A percentile compares a stretch with the other conserved stretches of the same genome.
Evolutionary conservation across 345 rosid species (phyloP).

Genomic region (Heritiera littoralis): DNA sequence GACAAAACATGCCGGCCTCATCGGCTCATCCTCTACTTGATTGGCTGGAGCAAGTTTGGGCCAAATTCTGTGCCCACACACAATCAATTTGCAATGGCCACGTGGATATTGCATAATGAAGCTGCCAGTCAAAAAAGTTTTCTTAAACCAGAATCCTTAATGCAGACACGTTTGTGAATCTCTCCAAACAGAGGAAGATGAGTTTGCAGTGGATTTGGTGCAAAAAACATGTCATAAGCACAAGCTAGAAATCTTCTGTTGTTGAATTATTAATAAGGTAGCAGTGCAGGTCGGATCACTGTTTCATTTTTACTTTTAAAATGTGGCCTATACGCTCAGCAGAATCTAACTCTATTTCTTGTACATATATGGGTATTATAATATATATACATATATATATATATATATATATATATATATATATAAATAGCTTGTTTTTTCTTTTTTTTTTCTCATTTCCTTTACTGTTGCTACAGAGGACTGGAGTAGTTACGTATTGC

Average conservation of each 20-base stretch:
- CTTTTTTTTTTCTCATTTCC: no score
- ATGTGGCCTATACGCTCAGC: neutral
- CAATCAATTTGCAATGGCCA: conserved; percentile 25
- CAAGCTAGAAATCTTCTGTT: no score
- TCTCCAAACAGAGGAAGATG: conserved; percentile 18
- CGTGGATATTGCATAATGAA: conserved; percentile 13
- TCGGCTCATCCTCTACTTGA: conserved; percentile 17
- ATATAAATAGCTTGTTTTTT: no score
- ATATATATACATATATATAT: neutral
- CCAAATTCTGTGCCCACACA: conserved; percentile 15
- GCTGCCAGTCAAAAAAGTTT: conserved; percentile 10
- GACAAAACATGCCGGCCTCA: neutral
- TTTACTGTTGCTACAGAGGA: no score
- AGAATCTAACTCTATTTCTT: neutral
- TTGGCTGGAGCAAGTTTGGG: conserved; percentile 14
- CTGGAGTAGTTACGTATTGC: no score
- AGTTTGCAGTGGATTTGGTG: conserved; percentile 27
- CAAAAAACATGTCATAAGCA: conserved; percentile 16
- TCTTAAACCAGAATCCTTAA: conserved; percentile 6
- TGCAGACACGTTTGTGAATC: conserved; percentile 20
- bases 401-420: no score
- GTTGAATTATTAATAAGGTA: neutral
- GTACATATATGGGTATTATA: neutral
- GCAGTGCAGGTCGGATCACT: neutral
- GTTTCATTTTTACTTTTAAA: neutral